Percentiles rank a stretch among this genome's conserved stretches.
Conservation (phyloP, 345 rosid genomes). For the Noccaea caerulescens region DNA sequence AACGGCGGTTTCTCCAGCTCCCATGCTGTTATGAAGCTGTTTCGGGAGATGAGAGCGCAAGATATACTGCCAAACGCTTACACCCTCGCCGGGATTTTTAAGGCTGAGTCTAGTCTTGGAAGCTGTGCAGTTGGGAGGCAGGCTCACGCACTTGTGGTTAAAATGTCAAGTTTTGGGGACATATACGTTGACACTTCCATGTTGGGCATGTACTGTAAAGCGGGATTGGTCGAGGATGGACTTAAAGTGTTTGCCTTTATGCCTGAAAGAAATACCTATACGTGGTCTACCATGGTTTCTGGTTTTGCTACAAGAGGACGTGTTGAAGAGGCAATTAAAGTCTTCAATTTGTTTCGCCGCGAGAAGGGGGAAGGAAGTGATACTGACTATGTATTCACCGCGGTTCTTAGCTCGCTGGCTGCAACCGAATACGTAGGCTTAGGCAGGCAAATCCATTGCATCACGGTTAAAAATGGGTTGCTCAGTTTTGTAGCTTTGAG, state of each 20-base stretch:
- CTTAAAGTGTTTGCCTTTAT: slow-evolving; percentile 64
- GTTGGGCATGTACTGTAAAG: slow-evolving; percentile 69
- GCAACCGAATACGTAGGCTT: slow-evolving; percentile 48
- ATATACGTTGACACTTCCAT: slow-evolving; percentile 83
- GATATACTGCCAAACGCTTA: slow-evolving; percentile 71
- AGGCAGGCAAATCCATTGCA: slow-evolving; percentile 68
- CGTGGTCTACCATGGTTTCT: slow-evolving; percentile 78
- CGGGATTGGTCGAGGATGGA: slow-evolving; percentile 56
- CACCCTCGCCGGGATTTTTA: slow-evolving; percentile 75
- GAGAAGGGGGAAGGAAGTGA: slow-evolving; percentile 50
- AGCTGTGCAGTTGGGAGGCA: slow-evolving; percentile 55
- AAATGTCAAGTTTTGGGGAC: slow-evolving; percentile 59
- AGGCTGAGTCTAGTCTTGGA: slow-evolving; percentile 56
- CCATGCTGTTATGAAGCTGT: slow-evolving; percentile 54
- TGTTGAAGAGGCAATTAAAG: slow-evolving; percentile 48
- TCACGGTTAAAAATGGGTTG: slow-evolving; percentile 57
- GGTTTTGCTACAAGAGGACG: slow-evolving; percentile 63
- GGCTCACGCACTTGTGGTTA: slow-evolving; percentile 68
- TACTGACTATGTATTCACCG: slow-evolving; percentile 72
- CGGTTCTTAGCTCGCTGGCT: slow-evolving; percentile 66
- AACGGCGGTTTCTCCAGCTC: slow-evolving; percentile 59
- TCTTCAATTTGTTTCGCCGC: slow-evolving; percentile 53
- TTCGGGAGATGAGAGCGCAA: slow-evolving; percentile 66
- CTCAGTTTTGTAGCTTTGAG: slow-evolving; percentile 55
- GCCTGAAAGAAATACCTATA: slow-evolving; percentile 63